A percentile compares a stretch with the other conserved stretches of the same genome.
phyloP scores from a whole-genome alignment of 768 basidiomycete species.

The Coprinellus aureogranulatus region DNA sequence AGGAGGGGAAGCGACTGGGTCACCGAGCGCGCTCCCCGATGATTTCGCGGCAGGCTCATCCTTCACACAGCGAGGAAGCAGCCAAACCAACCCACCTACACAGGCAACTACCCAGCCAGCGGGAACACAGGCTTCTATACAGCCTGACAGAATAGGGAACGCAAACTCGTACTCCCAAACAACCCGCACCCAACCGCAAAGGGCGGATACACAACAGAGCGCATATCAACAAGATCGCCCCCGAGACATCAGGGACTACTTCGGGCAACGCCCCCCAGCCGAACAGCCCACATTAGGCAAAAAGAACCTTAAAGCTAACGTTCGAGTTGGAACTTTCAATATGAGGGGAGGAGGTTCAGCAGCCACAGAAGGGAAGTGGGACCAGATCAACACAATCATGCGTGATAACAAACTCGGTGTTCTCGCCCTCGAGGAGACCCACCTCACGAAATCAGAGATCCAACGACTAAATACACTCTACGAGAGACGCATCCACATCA shows the following conservation, averaged over 20 bases:
- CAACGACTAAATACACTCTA: background rate
- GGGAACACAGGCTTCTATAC: too few species aligned
- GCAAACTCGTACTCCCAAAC: too few species aligned
- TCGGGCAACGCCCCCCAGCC: background rate
- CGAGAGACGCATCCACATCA: conserved; percentile 8
- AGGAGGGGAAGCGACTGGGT: too few species aligned
- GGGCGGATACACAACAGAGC: background rate
- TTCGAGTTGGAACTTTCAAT: conserved; percentile 9
- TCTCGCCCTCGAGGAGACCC: conserved; percentile 4
- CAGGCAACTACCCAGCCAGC: too few species aligned
- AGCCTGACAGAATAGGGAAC: too few species aligned
- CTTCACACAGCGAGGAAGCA: too few species aligned
- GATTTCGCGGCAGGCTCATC: too few species aligned
- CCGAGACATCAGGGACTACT: background rate
- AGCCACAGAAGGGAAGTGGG: conserved; percentile 8
- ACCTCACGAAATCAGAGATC: background rate
- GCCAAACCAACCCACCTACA: too few species aligned
- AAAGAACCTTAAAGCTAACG: background rate
- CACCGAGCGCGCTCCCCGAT: too few species aligned
- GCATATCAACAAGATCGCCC: background rate
- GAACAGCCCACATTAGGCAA: background rate
- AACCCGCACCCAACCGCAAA: too few species aligned
- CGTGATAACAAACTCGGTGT: conserved; percentile 5
- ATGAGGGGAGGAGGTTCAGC: conserved; percentile 11
- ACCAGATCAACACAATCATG: conserved; percentile 6